phyloP scores from a whole-genome alignment of 2,329 filamentous ascomycete species.

The Diaporthe nobilis region DNA sequence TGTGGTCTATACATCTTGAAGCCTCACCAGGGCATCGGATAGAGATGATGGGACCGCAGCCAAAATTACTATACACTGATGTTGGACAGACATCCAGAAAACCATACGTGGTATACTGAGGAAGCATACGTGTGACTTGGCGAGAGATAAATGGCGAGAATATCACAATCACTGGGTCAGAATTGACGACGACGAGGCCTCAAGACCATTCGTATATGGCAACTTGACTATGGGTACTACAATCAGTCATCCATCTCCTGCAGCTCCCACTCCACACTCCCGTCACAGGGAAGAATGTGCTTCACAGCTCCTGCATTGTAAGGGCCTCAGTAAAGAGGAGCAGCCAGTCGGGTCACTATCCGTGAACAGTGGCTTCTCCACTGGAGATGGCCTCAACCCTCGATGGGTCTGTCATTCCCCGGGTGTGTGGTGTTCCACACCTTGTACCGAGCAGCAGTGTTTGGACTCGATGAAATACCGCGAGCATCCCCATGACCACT shows the following conservation, averaged over 20 bases:
- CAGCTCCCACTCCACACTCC: not conserved
- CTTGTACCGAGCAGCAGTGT: not conserved
- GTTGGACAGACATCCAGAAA: too few relatives aligned
- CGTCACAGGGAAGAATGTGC: not conserved
- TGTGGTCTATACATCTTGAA: not conserved
- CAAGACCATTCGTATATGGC: not conserved
- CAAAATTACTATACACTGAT: too few relatives aligned
- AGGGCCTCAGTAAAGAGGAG: not conserved
- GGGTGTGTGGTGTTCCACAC: not conserved
- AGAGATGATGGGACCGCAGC: not conserved
- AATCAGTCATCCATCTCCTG: not conserved
- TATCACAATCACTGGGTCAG: not conserved
- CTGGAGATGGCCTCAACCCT: not conserved
- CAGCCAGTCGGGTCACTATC: slow-evolving; percentile 1
- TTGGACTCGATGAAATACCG: not conserved
- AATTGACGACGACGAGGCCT: not conserved
- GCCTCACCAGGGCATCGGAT: too few relatives aligned
- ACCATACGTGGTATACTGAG: not conserved
- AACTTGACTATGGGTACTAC: not conserved
- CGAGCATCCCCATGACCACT: not conserved
- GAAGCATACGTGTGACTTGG: not conserved
- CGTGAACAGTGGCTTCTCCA: not conserved
- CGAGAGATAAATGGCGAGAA: not conserved
- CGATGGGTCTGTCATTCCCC: not conserved
- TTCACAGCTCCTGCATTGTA: not conserved